These are phyloP conservation scores for Torulaspora pretoriensis DNA, from an alignment of 1,139 yeast genomes.

Conservation along the genomic window DNA sequence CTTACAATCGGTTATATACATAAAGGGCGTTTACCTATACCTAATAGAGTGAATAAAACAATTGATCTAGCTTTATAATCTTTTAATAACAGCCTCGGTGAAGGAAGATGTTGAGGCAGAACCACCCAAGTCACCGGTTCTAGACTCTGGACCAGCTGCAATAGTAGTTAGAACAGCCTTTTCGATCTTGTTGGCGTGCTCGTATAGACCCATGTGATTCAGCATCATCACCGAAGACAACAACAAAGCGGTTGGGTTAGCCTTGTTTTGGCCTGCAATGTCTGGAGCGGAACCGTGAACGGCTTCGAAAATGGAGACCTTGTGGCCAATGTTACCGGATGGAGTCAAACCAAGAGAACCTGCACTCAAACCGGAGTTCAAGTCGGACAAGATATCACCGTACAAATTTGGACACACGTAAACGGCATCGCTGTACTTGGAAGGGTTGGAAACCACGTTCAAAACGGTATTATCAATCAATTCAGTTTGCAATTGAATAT, in stretches of 20 bases:
- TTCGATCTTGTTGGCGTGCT: constrained; percentile 79
- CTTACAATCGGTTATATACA: constrained; percentile 3
- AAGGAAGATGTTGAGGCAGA: constrained; percentile 81
- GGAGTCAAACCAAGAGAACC: constrained; percentile 99
- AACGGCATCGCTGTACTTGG: constrained; percentile 75
- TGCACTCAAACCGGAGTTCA: constrained; percentile 86
- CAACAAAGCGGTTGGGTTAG: constrained; percentile 96
- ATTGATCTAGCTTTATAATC: constrained; percentile 39
- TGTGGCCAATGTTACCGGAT: constrained; percentile 98
- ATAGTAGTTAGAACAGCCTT: constrained; percentile 85
- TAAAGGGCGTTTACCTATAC: constrained; percentile 2
- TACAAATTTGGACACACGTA: constrained; percentile 99
- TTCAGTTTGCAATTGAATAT: constrained; percentile 75
- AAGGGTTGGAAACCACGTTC: constrained; percentile 84
- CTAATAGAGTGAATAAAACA: background rate
- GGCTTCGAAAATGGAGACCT: constrained; percentile 96
- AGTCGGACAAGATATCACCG: constrained; percentile 97
- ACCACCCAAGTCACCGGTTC: constrained; percentile 97
- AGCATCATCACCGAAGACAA: constrained; percentile 98
- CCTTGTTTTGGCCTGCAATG: constrained; percentile 95
- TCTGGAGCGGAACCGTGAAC: constrained; percentile 99
- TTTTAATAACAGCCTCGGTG: constrained; percentile 72
- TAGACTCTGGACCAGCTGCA: constrained; percentile 89
- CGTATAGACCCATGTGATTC: constrained; percentile 90
- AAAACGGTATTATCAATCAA: constrained; percentile 93